Conservation (phyloP, 2,329 filamentous ascomycete species). For the Penicillium sp. region DNA sequence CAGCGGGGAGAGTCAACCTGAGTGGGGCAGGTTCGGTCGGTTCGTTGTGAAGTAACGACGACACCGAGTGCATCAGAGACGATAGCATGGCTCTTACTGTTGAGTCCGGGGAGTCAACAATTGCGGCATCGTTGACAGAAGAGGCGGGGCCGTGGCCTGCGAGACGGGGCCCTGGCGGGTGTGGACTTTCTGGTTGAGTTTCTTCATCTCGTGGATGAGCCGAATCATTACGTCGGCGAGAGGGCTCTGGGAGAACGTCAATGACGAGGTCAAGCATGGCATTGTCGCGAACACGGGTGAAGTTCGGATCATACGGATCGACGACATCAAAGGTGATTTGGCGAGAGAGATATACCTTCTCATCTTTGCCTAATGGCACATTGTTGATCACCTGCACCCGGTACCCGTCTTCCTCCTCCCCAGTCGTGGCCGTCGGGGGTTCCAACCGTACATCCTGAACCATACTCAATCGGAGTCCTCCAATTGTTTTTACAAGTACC, state of each 20-base stretch:
- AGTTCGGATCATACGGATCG: conserved; percentile 70
- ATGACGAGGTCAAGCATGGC: conserved; percentile 72
- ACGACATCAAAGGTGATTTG: conserved; percentile 70
- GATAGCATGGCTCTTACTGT: conserved; percentile 44
- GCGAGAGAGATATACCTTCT: conserved; percentile 76
- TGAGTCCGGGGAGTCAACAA: conserved; percentile 31
- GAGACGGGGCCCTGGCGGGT: conserved; percentile 13
- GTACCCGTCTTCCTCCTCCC: conserved; percentile 36
- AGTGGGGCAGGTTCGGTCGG: conserved; percentile 31
- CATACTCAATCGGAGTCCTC: conserved; percentile 55
- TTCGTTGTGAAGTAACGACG: conserved; percentile 49
- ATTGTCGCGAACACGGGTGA: conserved; percentile 72
- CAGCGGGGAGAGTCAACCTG: conserved; percentile 48
- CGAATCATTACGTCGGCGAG: conserved; percentile 35
- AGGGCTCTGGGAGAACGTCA: conserved; percentile 48
- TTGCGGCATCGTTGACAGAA: conserved; percentile 25
- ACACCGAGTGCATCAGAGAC: conserved; percentile 51
- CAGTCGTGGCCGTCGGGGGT: conserved; percentile 5
- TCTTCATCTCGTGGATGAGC: conserved; percentile 28
- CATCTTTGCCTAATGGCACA: conserved; percentile 78
- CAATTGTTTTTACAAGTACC: conserved; percentile 59
- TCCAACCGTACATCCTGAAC: conserved; percentile 45
- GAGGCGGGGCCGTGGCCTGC: conserved; percentile 22
- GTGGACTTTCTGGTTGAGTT: conserved; percentile 22
- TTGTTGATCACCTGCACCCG: conserved; percentile 76